Percentiles rank a stretch among this genome's conserved stretches.
phyloP scores from a whole-genome alignment of 371 early-diverging fungal genomes.

The Rhizomucor miehei region DNA sequence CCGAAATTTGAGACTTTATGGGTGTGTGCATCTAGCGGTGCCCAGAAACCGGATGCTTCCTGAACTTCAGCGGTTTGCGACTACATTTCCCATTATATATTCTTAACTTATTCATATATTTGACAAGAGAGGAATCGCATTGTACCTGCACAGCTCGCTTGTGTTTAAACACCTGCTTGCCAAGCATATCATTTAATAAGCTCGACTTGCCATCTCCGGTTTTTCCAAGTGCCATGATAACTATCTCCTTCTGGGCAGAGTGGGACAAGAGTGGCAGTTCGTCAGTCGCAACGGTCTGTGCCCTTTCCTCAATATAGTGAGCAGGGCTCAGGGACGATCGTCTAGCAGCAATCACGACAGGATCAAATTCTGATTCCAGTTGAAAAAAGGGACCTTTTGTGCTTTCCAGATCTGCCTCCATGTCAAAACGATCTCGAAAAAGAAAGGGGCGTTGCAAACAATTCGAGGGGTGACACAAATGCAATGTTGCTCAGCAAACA shows the following conservation, averaged over 20 bases:
- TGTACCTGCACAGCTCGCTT: conserved; percentile 34
- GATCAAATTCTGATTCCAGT: conserved; percentile 29
- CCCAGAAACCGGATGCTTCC: conserved; percentile 33
- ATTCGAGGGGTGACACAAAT: too few relatives aligned
- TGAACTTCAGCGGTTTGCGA: conserved; percentile 38
- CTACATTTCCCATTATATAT: conserved; percentile 9
- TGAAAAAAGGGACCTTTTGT: conserved; percentile 17
- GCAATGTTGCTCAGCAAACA: too few relatives aligned
- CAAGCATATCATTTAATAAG: conserved; percentile 40
- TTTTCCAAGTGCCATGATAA: conserved; percentile 38
- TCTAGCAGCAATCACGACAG: conserved; percentile 30
- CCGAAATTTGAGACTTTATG: conserved; percentile 31
- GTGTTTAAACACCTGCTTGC: conserved; percentile 30
- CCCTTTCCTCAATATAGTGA: conserved; percentile 3
- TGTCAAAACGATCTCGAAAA: too few relatives aligned
- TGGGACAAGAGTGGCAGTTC: neutral
- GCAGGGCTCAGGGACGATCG: neutral
- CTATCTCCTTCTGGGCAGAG: conserved; percentile 1
- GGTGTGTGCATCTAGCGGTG: conserved; percentile 33
- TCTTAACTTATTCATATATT: too few relatives aligned
- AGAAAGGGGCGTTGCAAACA: too few relatives aligned
- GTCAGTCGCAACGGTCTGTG: conserved; percentile 1
- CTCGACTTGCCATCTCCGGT: conserved; percentile 51
- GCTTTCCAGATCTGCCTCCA: too few relatives aligned
- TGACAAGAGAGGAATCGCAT: too few relatives aligned